A percentile compares a stretch with the other conserved stretches of the same genome.
Conservation (phyloP, 768 basidiomycete species). For the Boletellus ananiceps region DNA sequence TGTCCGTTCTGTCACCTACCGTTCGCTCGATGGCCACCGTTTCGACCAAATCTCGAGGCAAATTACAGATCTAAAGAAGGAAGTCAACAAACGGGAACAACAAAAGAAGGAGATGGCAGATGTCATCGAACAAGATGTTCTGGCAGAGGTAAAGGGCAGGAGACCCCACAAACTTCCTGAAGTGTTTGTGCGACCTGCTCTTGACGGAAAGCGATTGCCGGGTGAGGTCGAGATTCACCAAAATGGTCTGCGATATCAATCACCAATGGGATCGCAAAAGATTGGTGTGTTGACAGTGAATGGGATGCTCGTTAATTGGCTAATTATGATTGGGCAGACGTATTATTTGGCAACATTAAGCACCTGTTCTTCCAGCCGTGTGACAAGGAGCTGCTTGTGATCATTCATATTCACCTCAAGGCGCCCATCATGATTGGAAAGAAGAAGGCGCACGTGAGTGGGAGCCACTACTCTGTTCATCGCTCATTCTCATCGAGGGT, state of each 20-base stretch:
- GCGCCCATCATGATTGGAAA: slow-evolving; percentile 98
- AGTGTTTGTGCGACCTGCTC: slow-evolving; percentile 88
- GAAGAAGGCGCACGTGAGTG: slow-evolving; percentile 87
- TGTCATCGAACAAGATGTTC: slow-evolving; percentile 89
- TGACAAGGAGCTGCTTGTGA: slow-evolving; percentile 90
- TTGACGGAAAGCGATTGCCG: slow-evolving; percentile 91
- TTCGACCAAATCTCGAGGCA: slow-evolving; percentile 86
- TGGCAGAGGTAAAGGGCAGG: slow-evolving; percentile 85
- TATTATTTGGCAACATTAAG: slow-evolving; percentile 95
- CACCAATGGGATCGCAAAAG: slow-evolving; percentile 81
- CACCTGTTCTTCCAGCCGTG: slow-evolving; percentile 99
- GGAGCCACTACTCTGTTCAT: not conserved
- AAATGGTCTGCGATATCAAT: slow-evolving; percentile 92
- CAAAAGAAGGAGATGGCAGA: slow-evolving; percentile 99
- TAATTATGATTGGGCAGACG: slow-evolving; percentile 47
- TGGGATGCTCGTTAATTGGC: not conserved
- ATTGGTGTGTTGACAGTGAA: slow-evolving; percentile 56
- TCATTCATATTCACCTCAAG: slow-evolving; percentile 90
- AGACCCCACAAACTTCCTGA: slow-evolving; percentile 84
- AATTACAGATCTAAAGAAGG: slow-evolving; percentile 94
- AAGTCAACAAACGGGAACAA: slow-evolving; percentile 94
- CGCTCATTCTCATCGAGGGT: not conserved
- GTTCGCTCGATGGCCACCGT: slow-evolving; percentile 83
- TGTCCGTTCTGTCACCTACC: slow-evolving; percentile 91
- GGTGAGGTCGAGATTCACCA: slow-evolving; percentile 99